A percentile compares a stretch with the other conserved stretches of the same genome.
Evolutionary conservation across 768 basidiomycete genomes (phyloP).

Genomic region (Leucocoprinus birnbaumii): DNA sequence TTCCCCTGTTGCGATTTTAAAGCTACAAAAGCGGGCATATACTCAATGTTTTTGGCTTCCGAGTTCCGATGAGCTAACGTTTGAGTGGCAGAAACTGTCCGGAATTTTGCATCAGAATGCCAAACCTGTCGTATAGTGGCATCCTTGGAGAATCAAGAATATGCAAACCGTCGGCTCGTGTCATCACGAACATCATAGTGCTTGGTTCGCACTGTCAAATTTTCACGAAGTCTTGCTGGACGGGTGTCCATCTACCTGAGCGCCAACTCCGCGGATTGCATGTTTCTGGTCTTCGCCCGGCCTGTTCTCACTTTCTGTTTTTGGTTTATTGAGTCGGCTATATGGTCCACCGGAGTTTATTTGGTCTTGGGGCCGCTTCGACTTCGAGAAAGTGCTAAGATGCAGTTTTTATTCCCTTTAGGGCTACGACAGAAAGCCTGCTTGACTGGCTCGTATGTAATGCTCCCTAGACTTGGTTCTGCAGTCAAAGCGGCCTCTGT

Average conservation of each 20-base stretch:
- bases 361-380: neutral
- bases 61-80: conserved; percentile 8
- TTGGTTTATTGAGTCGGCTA: neutral
- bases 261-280: conserved; percentile 11
- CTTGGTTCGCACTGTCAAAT: neutral
- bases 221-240: neutral
- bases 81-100: conserved; percentile 13
- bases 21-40: neutral
- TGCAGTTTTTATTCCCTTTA: neutral
- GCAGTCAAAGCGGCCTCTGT: neutral
- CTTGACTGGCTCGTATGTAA: conserved; percentile 12
- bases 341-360: conserved; percentile 1
- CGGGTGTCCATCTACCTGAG: neutral
- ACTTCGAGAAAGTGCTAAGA: conserved; percentile 7
- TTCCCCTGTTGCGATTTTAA: neutral
- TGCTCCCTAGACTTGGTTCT: neutral
- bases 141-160: neutral
- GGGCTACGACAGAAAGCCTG: conserved; percentile 8
- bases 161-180: neutral
- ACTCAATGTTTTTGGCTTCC: conserved; percentile 8
- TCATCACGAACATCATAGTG: neutral
- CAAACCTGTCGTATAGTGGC: neutral
- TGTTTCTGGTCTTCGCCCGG: neutral
- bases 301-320: neutral
- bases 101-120: neutral